Conservation (phyloP, 139 green algal species). For the Tetradesmus lagerheimii region DNA sequence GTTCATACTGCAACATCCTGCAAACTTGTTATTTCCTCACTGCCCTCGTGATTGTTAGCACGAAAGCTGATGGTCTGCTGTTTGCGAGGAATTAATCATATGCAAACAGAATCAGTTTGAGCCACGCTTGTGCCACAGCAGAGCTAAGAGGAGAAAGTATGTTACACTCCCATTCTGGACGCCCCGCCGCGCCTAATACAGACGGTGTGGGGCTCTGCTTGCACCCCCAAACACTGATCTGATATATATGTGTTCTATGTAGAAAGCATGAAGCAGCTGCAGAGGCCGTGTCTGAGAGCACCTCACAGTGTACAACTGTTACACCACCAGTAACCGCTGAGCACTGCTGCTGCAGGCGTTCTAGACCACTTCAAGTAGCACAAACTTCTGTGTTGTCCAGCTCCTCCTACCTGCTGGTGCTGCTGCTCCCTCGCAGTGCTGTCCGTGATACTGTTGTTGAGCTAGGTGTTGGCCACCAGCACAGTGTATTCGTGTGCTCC, state of each 20-base stretch:
- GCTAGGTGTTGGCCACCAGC: not conserved
- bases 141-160: not conserved
- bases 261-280: too few species aligned
- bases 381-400: not conserved
- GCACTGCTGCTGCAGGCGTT: not conserved
- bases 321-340: not conserved
- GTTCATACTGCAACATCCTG: too few species aligned
- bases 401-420: not conserved
- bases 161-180: not conserved
- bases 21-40: too few species aligned
- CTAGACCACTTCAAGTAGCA: not conserved
- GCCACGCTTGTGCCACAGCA: not conserved
- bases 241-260: too few species aligned
- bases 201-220: not conserved
- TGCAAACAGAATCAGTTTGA: not conserved
- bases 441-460: not conserved
- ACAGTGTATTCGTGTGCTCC: not conserved
- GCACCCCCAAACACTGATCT: not conserved
- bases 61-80: too few species aligned
- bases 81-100: not conserved
- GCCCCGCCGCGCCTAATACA: not conserved
- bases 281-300: not conserved
- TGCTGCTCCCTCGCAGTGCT: not conserved
- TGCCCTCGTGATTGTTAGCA: too few species aligned
- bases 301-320: not conserved